These are phyloP conservation scores for Lepidopterella palustris DNA, from an alignment of 495 filamentous ascomycete species.

Conservation along the genomic window DNA sequence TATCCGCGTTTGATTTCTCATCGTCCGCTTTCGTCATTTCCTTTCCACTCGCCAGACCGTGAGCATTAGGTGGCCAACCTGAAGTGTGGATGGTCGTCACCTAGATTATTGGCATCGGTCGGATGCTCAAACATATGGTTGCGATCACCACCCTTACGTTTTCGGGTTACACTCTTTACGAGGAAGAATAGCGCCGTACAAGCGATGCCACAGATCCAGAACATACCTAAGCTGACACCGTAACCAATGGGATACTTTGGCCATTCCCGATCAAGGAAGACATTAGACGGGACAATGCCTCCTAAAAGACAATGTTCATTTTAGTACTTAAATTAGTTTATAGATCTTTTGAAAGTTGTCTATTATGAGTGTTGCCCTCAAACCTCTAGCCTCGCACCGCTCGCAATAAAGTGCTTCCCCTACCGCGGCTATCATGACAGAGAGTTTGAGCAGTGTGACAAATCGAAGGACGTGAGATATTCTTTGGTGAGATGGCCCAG, in stretches of 20 bases:
- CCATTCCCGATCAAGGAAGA: slow-evolving; percentile 35
- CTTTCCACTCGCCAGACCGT: background rate
- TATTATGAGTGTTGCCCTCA: no score
- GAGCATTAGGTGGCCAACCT: slow-evolving; percentile 11
- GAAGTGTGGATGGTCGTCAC: slow-evolving; percentile 50
- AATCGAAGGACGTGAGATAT: no score
- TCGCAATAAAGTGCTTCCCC: no score
- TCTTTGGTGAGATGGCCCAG: no score
- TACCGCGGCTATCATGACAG: no score
- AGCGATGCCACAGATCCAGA: slow-evolving; percentile 44
- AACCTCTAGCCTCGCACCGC: no score
- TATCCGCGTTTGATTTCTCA: no score
- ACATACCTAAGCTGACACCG: slow-evolving; percentile 38
- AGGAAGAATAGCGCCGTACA: slow-evolving; percentile 41
- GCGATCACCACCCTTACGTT: slow-evolving; percentile 44
- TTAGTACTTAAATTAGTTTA: no score
- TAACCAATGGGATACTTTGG: slow-evolving; percentile 39
- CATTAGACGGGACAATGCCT: slow-evolving; percentile 38
- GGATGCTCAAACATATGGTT: slow-evolving; percentile 47
- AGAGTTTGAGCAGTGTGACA: no score
- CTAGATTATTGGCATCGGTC: slow-evolving; percentile 47
- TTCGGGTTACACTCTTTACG: slow-evolving; percentile 33
- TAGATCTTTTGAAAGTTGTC: no score
- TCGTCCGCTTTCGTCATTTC: background rate
- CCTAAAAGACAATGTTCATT: no score